Percentiles rank a stretch among this genome's conserved stretches.
Evolutionary conservation across 257 asterid species (phyloP).

Genomic region (Forsythia viridissima): DNA sequence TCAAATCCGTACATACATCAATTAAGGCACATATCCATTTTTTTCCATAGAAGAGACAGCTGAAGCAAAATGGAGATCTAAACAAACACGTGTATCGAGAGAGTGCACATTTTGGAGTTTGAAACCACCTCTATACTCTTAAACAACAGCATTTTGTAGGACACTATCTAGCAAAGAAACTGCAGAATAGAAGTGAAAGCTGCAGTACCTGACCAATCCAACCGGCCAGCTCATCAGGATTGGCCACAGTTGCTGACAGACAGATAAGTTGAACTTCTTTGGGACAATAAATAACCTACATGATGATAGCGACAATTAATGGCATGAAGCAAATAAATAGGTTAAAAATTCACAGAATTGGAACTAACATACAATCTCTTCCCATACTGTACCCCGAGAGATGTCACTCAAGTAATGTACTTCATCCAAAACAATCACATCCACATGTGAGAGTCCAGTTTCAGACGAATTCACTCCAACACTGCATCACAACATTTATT

Average conservation of each 20-base stretch:
- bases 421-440: slow-evolving; percentile 98
- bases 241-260: slow-evolving; percentile 96
- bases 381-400: slow-evolving; percentile 99
- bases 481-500: slow-evolving; percentile 45
- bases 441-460: slow-evolving; percentile 85
- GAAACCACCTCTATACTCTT: slow-evolving; percentile 14
- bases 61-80: slow-evolving; percentile 14
- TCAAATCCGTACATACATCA: neutral
- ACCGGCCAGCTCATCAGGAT: slow-evolving; percentile 98
- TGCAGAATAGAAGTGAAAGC: slow-evolving; percentile 26
- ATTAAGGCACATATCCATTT: neutral
- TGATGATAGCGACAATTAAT: slow-evolving; percentile 30
- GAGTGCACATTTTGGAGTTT: slow-evolving; percentile 3
- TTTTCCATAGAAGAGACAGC: neutral
- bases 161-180: slow-evolving; percentile 21
- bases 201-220: slow-evolving; percentile 96
- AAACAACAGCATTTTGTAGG: neutral
- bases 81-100: slow-evolving; percentile 5
- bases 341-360: slow-evolving; percentile 23
- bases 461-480: slow-evolving; percentile 82
- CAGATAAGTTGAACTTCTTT: slow-evolving; percentile 97
- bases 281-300: slow-evolving; percentile 94
- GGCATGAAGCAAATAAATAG: slow-evolving; percentile 18
- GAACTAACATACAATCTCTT: slow-evolving; percentile 84
- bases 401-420: slow-evolving; percentile 97